Base-by-base conservation (phyloP, 768 basidiomycete genomes). In the Candolleomyces efflorescens region DNA sequence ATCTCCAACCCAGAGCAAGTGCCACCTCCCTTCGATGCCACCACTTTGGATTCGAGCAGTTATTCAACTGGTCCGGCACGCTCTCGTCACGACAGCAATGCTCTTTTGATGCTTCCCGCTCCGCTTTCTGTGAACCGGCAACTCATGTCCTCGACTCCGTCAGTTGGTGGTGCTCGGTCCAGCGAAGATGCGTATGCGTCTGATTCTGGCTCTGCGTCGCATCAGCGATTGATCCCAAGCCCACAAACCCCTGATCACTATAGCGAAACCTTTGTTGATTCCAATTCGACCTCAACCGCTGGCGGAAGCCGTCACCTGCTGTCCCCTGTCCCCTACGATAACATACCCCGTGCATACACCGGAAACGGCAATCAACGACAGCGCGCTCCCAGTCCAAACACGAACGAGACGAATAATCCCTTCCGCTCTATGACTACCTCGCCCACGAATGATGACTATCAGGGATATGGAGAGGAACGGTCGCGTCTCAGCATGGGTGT, bases 1-100 rank as follows among this genome's bases (percentile, higher is more conserved):
- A 82, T 85, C 17, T 95, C 92, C 2, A 86, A 85, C 45, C 84
- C 86, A 53, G 92, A 94, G n/a, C 75, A 82, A 26, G 78, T 77
- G n/a, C 73, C 77, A 53, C 75, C 73, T 13, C 74, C 77, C 17
- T 77, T 73, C 60, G 85, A 90, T 62, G 69, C 78, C 11, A 86
- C 50, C 43, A 89, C 88, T 2, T 63, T 82, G 44, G 88, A 91
- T 38, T 86, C 83, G 13, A 72, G 78, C 4, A 76, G 69, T 37
- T 76, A 75, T 58, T 71, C 66, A 44, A 66, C 67, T 39, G 50
- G 36, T 9, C 65, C 64, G n/a, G 75, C 70, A 38, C 82, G 89
- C 10, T 78, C 77, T 22, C 77, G 88, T 39, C 78, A 86, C 54
- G 90, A 92, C 63, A 89, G 84, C 67, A 84, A 80, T 51, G 79